Base-by-base conservation (phyloP, 805 yeast species). In the Kazachstania kunashirensis region DNA sequence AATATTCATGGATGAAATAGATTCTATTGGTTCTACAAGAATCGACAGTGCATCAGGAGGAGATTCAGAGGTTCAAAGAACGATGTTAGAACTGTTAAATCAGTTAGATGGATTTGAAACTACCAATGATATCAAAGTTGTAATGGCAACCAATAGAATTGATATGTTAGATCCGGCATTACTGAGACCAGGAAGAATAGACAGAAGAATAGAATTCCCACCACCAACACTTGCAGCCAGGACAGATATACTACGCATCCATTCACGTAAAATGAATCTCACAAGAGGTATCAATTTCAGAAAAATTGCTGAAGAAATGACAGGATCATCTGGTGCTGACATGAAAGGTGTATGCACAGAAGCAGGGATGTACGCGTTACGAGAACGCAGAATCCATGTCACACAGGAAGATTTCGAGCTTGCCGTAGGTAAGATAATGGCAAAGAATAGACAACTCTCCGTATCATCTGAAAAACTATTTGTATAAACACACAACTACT, bases 381-480 rank as follows among this genome's bases (percentile, higher is more conserved):
- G 97, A 62, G 97, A 89, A 61, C 79, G 97, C 62, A 77, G 97
- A 67, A 85, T 89, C 39, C 98, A 89, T 54, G 95, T 89, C 24
- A 89, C 95, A 10, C 97, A 92, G 59, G 98, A 92, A 64, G 97
- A 92, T 64, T 88, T 89, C 52, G 96, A 89, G 62, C 71, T 89
- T 43, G 97, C 97, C 1, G 96, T 89, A 27, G 95, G 96, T 29
- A 89, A 89, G 74, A 96, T 89, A 26, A 83, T 89, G 94, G 80
- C 85, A 46, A 83, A 81, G 65, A 86, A 84, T 59, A 95, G 86
- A 52, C 96, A 86, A 59, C 84, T 94, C 38, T 84, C 89, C 39
- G 84, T 88, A 29, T 84, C 96, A 3, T 73, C 84, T 39, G 89
- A 92, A 35, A 88, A 88, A 59, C 72, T 88, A 56, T 88, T 82